Evolutionary conservation across 305 asterid species (phyloP).

Genomic region (Petunia hybrid): DNA sequence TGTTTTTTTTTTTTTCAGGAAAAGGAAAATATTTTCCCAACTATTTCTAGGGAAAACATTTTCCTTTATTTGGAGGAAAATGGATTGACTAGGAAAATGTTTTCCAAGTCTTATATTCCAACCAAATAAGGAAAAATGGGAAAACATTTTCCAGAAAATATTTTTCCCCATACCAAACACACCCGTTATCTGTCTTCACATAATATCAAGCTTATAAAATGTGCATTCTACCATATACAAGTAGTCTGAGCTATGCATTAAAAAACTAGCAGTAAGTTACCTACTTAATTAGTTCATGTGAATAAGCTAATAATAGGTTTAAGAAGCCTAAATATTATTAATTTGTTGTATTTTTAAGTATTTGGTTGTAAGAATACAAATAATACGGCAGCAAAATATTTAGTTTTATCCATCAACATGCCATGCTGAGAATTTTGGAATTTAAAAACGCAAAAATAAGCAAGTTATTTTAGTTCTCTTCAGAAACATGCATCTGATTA

Average conservation of each 20-base stretch:
- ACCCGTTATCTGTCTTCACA: background rate
- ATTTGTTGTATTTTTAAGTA: background rate
- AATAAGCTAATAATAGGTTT: background rate
- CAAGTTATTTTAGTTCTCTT: background rate
- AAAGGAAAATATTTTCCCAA: no score
- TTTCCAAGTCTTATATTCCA: no score
- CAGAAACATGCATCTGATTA: background rate
- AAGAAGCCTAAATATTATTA: background rate
- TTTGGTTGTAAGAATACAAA: background rate
- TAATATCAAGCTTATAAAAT: background rate
- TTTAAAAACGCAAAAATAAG: background rate
- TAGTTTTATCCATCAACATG: no score
- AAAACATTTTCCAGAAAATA: no score
- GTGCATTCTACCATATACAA: background rate
- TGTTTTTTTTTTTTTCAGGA: no score
- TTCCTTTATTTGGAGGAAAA: no score
- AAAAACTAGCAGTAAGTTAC: background rate
- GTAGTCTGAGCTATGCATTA: slow-evolving; percentile 7
- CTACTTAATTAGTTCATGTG: background rate
- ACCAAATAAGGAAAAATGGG: no score
- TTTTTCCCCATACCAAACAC: no score
- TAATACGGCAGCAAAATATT: no score
- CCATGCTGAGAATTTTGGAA: background rate
- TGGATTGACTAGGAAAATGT: no score
- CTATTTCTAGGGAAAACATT: no score